Conservation (phyloP, 2,329 filamentous ascomycete genomes). For the Aspergillus texensis region DNA sequence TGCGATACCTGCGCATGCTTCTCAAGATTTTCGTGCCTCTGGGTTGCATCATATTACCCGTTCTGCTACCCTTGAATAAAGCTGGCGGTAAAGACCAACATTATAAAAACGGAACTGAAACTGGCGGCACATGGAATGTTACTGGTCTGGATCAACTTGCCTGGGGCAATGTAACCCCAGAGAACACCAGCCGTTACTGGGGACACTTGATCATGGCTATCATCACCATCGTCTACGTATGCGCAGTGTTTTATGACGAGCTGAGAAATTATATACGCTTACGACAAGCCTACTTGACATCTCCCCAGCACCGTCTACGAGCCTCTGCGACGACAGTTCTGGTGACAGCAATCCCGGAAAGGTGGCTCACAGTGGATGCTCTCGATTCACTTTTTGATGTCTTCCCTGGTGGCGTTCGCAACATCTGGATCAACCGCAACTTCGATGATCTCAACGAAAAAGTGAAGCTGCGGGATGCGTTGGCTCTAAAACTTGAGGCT, state of each 20-base stretch:
- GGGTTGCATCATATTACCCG: slow-evolving; percentile 74
- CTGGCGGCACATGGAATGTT: slow-evolving; percentile 50
- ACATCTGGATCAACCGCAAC: slow-evolving; percentile 95
- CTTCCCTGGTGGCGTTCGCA: slow-evolving; percentile 90
- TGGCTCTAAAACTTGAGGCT: slow-evolving; percentile 72
- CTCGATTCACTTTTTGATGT: slow-evolving; percentile 88
- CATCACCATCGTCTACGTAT: slow-evolving; percentile 78
- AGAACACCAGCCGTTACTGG: slow-evolving; percentile 72
- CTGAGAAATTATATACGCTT: slow-evolving; percentile 86
- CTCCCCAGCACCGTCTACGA: slow-evolving; percentile 87
- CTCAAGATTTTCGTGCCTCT: slow-evolving; percentile 91
- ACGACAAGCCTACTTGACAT: slow-evolving; percentile 91
- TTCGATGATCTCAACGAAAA: slow-evolving; percentile 82
- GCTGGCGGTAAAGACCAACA: slow-evolving; percentile 67
- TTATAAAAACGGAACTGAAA: slow-evolving; percentile 44
- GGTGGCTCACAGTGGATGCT: slow-evolving; percentile 85
- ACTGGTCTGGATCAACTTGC: slow-evolving; percentile 79
- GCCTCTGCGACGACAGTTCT: slow-evolving; percentile 95
- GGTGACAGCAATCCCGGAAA: slow-evolving; percentile 84
- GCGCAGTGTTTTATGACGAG: slow-evolving; percentile 83
- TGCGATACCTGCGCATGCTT: slow-evolving; percentile 83
- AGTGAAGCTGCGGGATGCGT: slow-evolving; percentile 70
- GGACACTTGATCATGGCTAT: slow-evolving; percentile 83
- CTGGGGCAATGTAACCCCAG: slow-evolving; percentile 79
- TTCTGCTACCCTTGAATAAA: slow-evolving; percentile 83